Base-by-base conservation (phyloP, 2,329 filamentous ascomycete species). In the Exserohilum rostratum region DNA sequence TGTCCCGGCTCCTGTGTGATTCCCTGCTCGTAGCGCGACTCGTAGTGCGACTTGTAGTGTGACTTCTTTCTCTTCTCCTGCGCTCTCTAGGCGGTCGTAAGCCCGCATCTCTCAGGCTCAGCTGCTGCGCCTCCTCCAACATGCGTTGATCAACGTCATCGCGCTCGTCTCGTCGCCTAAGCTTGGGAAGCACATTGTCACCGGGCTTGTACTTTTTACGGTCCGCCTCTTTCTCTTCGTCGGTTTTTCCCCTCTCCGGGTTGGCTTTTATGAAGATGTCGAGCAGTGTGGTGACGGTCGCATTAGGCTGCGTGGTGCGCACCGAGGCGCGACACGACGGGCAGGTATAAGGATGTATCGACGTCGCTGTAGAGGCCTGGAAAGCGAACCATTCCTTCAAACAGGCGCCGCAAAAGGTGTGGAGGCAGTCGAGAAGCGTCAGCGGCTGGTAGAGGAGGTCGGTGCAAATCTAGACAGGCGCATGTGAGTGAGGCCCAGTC, bases 341-440 rank as follows among this genome's bases (percentile, higher is more conserved):
- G 78, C 95, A 99, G 40, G 92, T 97, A 74, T 91, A 96, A 40
- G 82, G 83, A 48, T 82, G 78, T 3, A 67, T 80, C 57, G 66
- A 82, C 69, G 63, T 83, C 38, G 83, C 83, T 12, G 82, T 80
- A 27, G 82, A 80, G 33, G 87, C 87, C 74, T 96, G 91, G 76
- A 87, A 95, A 60, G 82, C 80, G 73, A 98, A 99, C 95, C 95
- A 99, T 79, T 96, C 91, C 76, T 96, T 96, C 55, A 98, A 77
- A 72, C 95, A 99, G 34, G 90, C 90, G 61, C 93, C 95, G 80
- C 95, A 99, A 77, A 96, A 99, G 40, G 93, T 97, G 78, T 96
- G 92, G 39, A 96, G 85, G 73, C 92, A 96, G 80, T 96, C 91
- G 75, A 96, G 90, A 45, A 96, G 86, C 25, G 92, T 96, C 61